These are phyloP conservation scores for Talaromyces sp. DNA, from an alignment of 2,329 filamentous ascomycete species.

Conservation along the genomic window DNA sequence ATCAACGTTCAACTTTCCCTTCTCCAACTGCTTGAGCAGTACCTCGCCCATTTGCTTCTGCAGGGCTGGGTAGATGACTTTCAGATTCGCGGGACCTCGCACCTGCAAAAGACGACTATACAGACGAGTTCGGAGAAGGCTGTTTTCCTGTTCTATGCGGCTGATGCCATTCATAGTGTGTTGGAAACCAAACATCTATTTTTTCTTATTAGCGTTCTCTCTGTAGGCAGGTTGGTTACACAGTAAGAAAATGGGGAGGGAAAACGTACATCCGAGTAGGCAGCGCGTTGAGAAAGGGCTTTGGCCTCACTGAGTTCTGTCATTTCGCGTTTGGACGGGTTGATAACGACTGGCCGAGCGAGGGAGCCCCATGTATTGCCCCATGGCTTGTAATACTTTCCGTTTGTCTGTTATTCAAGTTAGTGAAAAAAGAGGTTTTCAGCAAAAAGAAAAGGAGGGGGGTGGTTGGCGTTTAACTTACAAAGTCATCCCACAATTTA, in stretches of 20 bases:
- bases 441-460: too few relatives aligned
- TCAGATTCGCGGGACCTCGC: neutral
- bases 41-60: neutral
- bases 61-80: neutral
- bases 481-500: neutral
- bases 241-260: neutral
- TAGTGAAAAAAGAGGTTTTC: neutral
- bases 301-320: neutral
- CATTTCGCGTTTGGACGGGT: neutral
- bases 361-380: neutral
- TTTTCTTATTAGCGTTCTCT: neutral
- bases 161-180: neutral
- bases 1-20: neutral
- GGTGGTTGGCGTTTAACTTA: too few relatives aligned
- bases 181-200: neutral
- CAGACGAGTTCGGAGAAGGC: neutral
- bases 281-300: neutral
- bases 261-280: neutral
- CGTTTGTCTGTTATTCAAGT: neutral
- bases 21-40: neutral
- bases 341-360: neutral
- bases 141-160: neutral
- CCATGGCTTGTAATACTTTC: neutral
- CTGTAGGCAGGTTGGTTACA: neutral
- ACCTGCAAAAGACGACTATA: neutral